Conservation (phyloP, 192 early-diverging fungal genomes). For the Chytriomyces sp. region DNA sequence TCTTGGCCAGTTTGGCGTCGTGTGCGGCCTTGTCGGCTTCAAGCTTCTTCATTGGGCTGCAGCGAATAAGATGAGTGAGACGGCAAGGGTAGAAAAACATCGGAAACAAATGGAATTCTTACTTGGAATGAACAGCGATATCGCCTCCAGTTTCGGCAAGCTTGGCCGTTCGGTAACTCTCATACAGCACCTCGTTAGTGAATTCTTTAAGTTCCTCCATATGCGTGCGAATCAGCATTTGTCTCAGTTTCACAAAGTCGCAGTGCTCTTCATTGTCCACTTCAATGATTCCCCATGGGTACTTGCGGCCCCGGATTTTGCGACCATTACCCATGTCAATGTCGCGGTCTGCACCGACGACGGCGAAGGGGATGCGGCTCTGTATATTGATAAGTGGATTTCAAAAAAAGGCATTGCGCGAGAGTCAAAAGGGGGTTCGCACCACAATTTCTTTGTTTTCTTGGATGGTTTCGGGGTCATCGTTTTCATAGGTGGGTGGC, state of each 20-base stretch:
- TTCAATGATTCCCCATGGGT: conserved; percentile 68
- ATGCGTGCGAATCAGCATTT: conserved; percentile 81
- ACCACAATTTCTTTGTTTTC: conserved; percentile 95
- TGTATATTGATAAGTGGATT: conserved; percentile 3
- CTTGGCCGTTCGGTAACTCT: conserved; percentile 63
- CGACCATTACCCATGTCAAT: conserved; percentile 55
- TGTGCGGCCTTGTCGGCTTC: conserved; percentile 92
- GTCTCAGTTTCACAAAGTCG: conserved; percentile 64
- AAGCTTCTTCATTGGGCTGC: conserved; percentile 65
- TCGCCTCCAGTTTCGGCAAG: conserved; percentile 51
- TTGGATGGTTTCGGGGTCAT: conserved; percentile 95
- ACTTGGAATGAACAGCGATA: conserved; percentile 21
- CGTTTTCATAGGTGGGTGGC: conserved; percentile 90
- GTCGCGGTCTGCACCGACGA: conserved; percentile 66
- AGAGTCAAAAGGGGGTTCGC: conserved; percentile 11
- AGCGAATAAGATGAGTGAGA: background rate
- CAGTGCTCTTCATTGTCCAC: conserved; percentile 70
- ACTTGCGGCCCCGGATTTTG: conserved; percentile 63
- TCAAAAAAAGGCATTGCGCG: background rate
- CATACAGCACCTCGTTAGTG: conserved; percentile 68
- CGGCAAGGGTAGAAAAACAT: background rate
- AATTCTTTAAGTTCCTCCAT: conserved; percentile 69
- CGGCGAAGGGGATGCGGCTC: conserved; percentile 65
- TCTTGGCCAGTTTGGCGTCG: conserved; percentile 94
- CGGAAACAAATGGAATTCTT: conserved; percentile 2